Base-by-base conservation (phyloP, 495 filamentous ascomycete genomes). In the Pseudevernia furfuracea region DNA sequence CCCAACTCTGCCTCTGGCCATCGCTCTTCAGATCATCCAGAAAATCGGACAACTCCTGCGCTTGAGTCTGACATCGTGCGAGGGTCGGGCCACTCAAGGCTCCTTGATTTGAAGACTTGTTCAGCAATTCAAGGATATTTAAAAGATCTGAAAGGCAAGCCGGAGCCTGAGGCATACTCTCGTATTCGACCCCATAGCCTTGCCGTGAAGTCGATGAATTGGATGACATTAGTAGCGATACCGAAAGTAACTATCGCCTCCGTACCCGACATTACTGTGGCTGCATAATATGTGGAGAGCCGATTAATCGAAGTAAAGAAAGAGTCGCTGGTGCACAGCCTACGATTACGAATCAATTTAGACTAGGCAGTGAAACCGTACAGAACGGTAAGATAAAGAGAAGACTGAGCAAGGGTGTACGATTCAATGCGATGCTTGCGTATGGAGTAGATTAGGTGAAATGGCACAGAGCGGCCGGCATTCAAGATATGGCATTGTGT, bases 191-290 rank as follows among this genome's bases (percentile, higher is more conserved):
- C 25, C 32, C 64, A 66, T 25, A 69, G 55, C 25, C 46, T 68
- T 4, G 46, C 19, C 7, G 60, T 62, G 53, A 70, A 68, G 1
- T 68, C 38, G 25, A 70, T 55, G 34, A 70, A 64, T 30, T 65
- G 66, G 7, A 70, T 17, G 12, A 66, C 46, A 43, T 68, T 69
- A 36, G 56, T 63, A 14, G 68, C 68, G 14, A 66, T 41, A 19
- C 66, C 61, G n/a, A 69, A 11, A 2, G 67, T 59, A 23, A 67
- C 48, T 14, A 68, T 17, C 12, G 36, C 67, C 52, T 68, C 64
- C 9, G 32, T 32, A 44, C 64, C 64, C 32, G 64, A 62, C 52
- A 66, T 66, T 11, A 38, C 25, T 39, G 21, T 32, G 36, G 37
- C 36, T 30, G 37, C 38, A 60, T 14, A 14, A 49, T 6, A 37